These are phyloP conservation scores for Microcyclosporella mali DNA, from an alignment of 2,329 filamentous ascomycete genomes.

Conservation along the genomic window DNA sequence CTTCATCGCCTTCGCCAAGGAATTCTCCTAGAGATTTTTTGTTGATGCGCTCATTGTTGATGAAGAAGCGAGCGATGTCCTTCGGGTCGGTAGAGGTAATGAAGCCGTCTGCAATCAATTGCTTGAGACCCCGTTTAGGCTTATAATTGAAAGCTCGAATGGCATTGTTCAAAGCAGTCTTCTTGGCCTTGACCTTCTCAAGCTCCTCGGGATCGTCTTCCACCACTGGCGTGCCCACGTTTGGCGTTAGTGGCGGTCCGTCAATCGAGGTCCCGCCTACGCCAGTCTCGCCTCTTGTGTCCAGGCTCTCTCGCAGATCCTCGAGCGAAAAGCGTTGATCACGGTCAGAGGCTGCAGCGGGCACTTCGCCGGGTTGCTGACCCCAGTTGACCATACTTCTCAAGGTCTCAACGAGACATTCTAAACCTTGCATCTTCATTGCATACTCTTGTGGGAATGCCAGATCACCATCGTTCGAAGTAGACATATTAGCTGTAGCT, in stretches of 20 bases:
- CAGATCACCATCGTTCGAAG: slow-evolving; percentile 47
- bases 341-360: slow-evolving; percentile 37
- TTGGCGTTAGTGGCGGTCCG: slow-evolving; percentile 44
- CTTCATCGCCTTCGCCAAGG: slow-evolving; percentile 83
- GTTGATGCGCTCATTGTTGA: slow-evolving; percentile 76
- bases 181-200: slow-evolving; percentile 90
- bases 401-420: slow-evolving; percentile 81
- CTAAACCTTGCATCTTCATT: slow-evolving; percentile 82
- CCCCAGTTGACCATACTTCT: slow-evolving; percentile 93
- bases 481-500: slow-evolving; percentile 67
- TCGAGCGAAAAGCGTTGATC: slow-evolving; percentile 51
- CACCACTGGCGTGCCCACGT: slow-evolving; percentile 35
- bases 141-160: slow-evolving; percentile 96
- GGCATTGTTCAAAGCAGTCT: slow-evolving; percentile 84
- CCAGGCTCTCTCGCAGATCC: slow-evolving; percentile 66
- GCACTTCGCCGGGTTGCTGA: slow-evolving; percentile 53
- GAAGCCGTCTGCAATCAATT: slow-evolving; percentile 76
- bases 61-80: slow-evolving; percentile 78
- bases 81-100: slow-evolving; percentile 71
- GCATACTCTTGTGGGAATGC: slow-evolving; percentile 83
- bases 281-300: slow-evolving; percentile 54
- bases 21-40: slow-evolving; percentile 92
- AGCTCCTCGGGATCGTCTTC: slow-evolving; percentile 91
- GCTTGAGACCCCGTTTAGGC: slow-evolving; percentile 85
- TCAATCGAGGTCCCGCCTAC: slow-evolving; percentile 24